These are phyloP conservation scores for Clavispora asparagi DNA, from an alignment of 805 yeast species.

Conservation along the genomic window DNA sequence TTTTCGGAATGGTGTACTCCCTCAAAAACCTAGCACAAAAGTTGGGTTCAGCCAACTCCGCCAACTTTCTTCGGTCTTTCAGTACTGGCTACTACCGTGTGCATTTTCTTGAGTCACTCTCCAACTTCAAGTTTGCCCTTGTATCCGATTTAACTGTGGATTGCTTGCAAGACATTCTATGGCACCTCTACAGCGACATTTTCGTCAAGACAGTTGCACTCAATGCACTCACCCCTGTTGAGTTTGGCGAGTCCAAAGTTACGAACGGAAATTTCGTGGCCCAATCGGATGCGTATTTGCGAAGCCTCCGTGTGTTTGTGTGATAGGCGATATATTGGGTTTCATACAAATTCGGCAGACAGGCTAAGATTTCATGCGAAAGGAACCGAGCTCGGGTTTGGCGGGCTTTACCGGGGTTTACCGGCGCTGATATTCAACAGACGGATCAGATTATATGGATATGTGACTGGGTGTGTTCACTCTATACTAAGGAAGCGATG, in stretches of 20 bases:
- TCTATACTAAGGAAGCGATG: too few species aligned
- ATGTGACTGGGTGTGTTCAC: too few species aligned
- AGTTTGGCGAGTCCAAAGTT: constrained; percentile 51
- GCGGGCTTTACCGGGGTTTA: too few species aligned
- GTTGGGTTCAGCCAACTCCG: constrained; percentile 29
- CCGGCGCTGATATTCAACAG: too few species aligned
- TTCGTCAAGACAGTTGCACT: constrained; percentile 58
- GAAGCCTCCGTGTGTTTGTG: constrained; percentile 24
- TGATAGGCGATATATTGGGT: neutral
- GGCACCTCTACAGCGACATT: constrained; percentile 53
- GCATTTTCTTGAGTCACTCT: constrained; percentile 74
- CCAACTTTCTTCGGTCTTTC: constrained; percentile 44
- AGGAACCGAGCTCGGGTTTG: too few species aligned
- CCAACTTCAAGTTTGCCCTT: constrained; percentile 71
- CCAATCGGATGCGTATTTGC: constrained; percentile 46
- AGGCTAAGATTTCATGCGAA: too few species aligned
- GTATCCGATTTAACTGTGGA: constrained; percentile 62
- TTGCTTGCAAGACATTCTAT: constrained; percentile 49
- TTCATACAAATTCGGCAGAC: too few species aligned
- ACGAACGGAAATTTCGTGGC: constrained; percentile 51
- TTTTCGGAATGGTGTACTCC: constrained; percentile 83
- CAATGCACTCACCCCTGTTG: constrained; percentile 52
- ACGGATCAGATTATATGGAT: too few species aligned
- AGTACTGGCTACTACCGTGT: constrained; percentile 74
- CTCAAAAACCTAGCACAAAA: constrained; percentile 68